Base-by-base conservation (phyloP, 2,329 filamentous ascomycete species). In the Aspergillus novofumigatus region DNA sequence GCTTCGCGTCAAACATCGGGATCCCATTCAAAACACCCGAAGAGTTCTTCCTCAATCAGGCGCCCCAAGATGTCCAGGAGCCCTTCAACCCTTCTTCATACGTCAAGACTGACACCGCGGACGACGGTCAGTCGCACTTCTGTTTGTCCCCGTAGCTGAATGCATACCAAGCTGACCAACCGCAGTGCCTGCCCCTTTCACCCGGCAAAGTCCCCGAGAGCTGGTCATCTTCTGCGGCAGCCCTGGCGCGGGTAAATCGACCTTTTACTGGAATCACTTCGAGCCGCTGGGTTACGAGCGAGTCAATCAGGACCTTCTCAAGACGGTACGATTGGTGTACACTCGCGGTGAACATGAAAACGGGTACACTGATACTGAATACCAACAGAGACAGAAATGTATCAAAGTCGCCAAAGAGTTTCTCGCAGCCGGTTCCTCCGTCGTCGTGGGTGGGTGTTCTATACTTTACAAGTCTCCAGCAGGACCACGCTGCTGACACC, bases 211-310 rank as follows among this genome's bases (percentile, higher is more conserved):
- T 66, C 72, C 83, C 5, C 73, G 86, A 62, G 92, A 97, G 55
- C 78, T 97, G 14, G 84, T 97, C 25, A 74, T 97, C 7, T 91
- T 96, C 71, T 93, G 90, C 68, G 94, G 94, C 1, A 91, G 90
- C 50, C 94, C 94, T 0, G 92, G 90, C 1, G 86, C 91, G 2
- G 94, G 94, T 20, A 97, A 99, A 75, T 96, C 91, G 42, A 93
- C 91, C 0, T 96, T 94, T 68, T 97, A 88, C 75, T 91, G 88
- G 85, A 86, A 83, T 60, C 78, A 89, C 62, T 78, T 97, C 38
- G 81, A 92, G 69, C 89, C 89, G 25, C 75, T 94, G 28, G 89
- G 87, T 3, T 97, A 96, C 70, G 83, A 86, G 69, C 84, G 94
- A 50, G 84, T 97, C 29, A 99, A 97, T 66, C 94, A 97, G 76